phyloP scores from a whole-genome alignment of 768 basidiomycete species.

The Lactarius deliciosus region DNA sequence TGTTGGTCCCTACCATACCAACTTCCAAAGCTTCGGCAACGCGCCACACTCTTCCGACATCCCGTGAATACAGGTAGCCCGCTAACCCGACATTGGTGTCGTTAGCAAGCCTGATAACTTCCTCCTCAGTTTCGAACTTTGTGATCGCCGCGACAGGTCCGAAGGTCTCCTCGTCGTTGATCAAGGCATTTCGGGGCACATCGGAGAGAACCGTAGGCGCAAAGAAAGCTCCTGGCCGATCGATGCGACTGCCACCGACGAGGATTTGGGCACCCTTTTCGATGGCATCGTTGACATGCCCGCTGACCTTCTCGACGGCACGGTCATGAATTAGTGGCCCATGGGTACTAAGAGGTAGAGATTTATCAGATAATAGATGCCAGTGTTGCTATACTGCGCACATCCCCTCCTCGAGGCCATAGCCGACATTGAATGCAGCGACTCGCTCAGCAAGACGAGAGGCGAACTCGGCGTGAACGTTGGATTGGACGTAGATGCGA shows the following conservation, averaged over 20 bases:
- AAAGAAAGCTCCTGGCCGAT: slow-evolving; percentile 67
- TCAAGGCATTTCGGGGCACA: slow-evolving; percentile 63
- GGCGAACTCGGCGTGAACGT: slow-evolving; percentile 90
- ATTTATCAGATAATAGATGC: not conserved
- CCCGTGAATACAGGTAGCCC: slow-evolving; percentile 89
- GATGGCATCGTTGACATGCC: slow-evolving; percentile 88
- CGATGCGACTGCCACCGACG: slow-evolving; percentile 77
- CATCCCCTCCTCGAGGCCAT: slow-evolving; percentile 78
- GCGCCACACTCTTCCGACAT: slow-evolving; percentile 88
- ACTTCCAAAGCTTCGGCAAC: slow-evolving; percentile 94
- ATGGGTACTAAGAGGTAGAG: slow-evolving; percentile 61
- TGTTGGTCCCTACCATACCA: slow-evolving; percentile 88
- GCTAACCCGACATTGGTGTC: slow-evolving; percentile 81
- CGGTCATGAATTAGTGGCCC: slow-evolving; percentile 90
- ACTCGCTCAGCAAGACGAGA: slow-evolving; percentile 81
- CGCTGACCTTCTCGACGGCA: slow-evolving; percentile 80
- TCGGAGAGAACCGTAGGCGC: slow-evolving; percentile 87
- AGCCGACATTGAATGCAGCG: slow-evolving; percentile 81
- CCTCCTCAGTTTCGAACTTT: slow-evolving; percentile 92
- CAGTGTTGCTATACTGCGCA: slow-evolving; percentile 39
- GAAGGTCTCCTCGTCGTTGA: slow-evolving; percentile 90
- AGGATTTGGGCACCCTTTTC: slow-evolving; percentile 82
- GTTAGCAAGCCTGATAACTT: slow-evolving; percentile 87
- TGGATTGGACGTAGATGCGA: slow-evolving; percentile 88
- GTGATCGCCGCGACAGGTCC: slow-evolving; percentile 86